Base-by-base conservation (phyloP, 768 basidiomycete species). In the Paxillus ammoniavirescens region DNA sequence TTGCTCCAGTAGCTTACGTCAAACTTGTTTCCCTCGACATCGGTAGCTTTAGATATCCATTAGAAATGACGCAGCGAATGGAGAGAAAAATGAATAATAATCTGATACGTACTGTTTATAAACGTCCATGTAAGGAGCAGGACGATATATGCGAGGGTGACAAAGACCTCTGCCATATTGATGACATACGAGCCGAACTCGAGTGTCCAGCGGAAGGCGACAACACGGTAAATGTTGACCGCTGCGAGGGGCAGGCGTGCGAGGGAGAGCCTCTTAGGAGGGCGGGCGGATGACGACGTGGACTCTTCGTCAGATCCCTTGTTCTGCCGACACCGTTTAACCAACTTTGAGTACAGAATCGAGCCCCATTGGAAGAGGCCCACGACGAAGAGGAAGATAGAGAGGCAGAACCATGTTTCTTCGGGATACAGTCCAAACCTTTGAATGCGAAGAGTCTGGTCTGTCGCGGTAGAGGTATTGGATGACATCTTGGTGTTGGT, bases 171-270 rank as follows among this genome's bases (percentile, higher is more conserved):
- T 1, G 72, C 68, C 14, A 80, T 49, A n/a, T 42, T 70, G 45
- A 46, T 75, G 69, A 40, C 72, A 62, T 54, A 72, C 53, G 71
- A 64, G 12, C 79, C 80, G 18, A 81, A 68, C 14, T 77, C 72
- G 35, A 83, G 54, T 4, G 73, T 75, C 62, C 70, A 72, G 13
- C 82, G 77, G 60, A 82, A 83, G 7, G 75, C 74, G 17, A 77
- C 52, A 18, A 82, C 76, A 18, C 76, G 74, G 64, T 82, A 82
- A 6, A 64, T 65, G 12, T 80, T 73, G 33, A 72, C 63, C 18
- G 73, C 30, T 2, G 75, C 78, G n/a, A 61, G 54, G 0, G 74
- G 72, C 9, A 76, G 52, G 28, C 73, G 70, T 30, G 61, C 38
- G 70, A 76, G 53, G 68, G 74, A 67, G 77, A 78, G 8, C 58